Evolutionary conservation across 176 grass and related monocot genomes (phyloP).

Genomic region (Puya raimondii): DNA sequence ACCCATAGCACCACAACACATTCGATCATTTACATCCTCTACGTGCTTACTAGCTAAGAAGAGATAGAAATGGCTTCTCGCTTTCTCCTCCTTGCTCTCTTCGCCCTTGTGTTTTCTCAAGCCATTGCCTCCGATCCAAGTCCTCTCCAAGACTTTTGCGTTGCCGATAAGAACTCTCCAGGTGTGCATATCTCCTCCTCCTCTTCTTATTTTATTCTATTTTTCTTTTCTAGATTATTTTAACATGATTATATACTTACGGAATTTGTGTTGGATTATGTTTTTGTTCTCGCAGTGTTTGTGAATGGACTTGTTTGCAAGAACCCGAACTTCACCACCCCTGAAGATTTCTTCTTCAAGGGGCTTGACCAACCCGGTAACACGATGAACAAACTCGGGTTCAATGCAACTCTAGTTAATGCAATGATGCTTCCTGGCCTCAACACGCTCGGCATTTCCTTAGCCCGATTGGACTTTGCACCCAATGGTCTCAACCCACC

Average conservation of each 20-base stretch:
- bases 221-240: background rate
- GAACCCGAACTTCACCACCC: slow-evolving; percentile 38
- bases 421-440: slow-evolving; percentile 38
- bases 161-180: slow-evolving; percentile 33
- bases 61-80: slow-evolving; percentile 40
- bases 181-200: slow-evolving; percentile 16
- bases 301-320: slow-evolving; percentile 83
- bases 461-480: slow-evolving; percentile 49
- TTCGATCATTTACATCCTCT: background rate
- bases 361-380: slow-evolving; percentile 29
- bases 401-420: slow-evolving; percentile 14
- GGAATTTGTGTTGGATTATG: background rate
- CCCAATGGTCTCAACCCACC: slow-evolving; percentile 54
- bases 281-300: slow-evolving; percentile 31
- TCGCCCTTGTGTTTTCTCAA: slow-evolving; percentile 15
- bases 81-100: slow-evolving; percentile 16
- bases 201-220: background rate
- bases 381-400: slow-evolving; percentile 42
- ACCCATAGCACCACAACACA: background rate
- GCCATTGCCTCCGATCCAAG: slow-evolving; percentile 41
- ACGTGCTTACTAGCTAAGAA: background rate
- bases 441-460: slow-evolving; percentile 64
- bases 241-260: background rate
- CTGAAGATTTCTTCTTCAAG: slow-evolving; percentile 45
- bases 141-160: slow-evolving; percentile 66